Evolutionary conservation across 2,329 filamentous ascomycete genomes (phyloP).

Genomic region (Sclerotinia trifoliorum): DNA sequence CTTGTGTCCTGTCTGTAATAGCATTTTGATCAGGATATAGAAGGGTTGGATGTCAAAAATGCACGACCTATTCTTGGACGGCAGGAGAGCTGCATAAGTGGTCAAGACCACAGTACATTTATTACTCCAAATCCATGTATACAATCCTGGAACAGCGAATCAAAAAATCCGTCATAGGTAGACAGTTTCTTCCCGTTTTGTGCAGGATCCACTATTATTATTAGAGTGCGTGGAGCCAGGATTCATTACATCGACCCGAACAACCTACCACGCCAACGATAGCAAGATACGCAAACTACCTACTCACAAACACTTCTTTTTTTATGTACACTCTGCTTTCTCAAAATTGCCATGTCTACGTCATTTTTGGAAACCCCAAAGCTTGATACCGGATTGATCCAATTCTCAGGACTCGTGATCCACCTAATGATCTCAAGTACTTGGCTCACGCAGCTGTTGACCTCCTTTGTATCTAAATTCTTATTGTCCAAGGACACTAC

Average conservation of each 20-base stretch:
- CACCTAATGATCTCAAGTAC: constrained; percentile 14
- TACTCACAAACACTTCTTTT: neutral
- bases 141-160: neutral
- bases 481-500: neutral
- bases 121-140: neutral
- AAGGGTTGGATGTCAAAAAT: neutral
- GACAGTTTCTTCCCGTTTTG: neutral
- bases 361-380: constrained; percentile 9
- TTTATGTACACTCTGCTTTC: neutral
- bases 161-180: neutral
- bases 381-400: constrained; percentile 7
- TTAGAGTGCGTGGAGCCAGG: neutral
- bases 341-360: neutral
- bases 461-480: neutral
- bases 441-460: constrained; percentile 9
- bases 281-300: neutral
- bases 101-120: neutral
- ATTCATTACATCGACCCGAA: neutral
- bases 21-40: neutral
- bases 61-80: neutral
- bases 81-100: neutral
- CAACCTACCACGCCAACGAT: neutral
- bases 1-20: neutral
- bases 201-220: neutral
- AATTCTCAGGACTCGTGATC: constrained; percentile 3